Conservation (phyloP, 202 grass and related monocot species). For the Setaria italica region DNA sequence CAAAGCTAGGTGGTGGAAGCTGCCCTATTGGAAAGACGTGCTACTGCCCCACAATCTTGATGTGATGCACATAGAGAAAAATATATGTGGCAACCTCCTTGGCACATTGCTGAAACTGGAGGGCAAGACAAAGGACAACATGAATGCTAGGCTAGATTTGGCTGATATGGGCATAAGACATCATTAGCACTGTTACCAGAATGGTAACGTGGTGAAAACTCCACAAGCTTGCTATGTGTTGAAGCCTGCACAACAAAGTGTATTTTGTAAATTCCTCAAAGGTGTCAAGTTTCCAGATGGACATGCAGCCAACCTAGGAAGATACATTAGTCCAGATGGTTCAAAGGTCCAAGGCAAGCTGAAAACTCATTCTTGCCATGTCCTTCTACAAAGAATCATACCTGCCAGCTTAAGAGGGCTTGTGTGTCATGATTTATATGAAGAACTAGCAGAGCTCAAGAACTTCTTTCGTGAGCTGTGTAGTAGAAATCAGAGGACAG, state of each 20-base stretch:
- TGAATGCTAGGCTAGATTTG: not conserved
- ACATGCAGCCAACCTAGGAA: not conserved
- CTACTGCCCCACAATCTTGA: not conserved
- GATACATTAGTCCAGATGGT: not conserved
- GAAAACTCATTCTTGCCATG: not conserved
- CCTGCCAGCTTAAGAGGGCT: not conserved
- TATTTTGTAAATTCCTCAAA: not conserved
- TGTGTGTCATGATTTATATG: not conserved
- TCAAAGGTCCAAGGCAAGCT: not conserved
- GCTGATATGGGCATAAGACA: not conserved
- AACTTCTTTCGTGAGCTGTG: not conserved
- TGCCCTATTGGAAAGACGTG: not conserved
- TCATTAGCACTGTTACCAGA: not conserved
- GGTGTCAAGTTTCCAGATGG: not conserved
- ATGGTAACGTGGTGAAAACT: not conserved
- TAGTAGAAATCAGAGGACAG: not conserved
- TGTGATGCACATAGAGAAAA: not conserved
- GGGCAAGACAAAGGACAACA: not conserved
- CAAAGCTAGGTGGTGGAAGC: not conserved
- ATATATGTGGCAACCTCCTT: not conserved
- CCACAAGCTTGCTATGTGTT: not conserved
- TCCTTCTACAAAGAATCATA: not conserved
- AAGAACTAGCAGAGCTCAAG: not conserved
- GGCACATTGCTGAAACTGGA: not conserved
- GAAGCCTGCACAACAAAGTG: rapidly evolving